phyloP scores from a whole-genome alignment of 164 flowering plant species.

The Stephania yunnanensis region DNA sequence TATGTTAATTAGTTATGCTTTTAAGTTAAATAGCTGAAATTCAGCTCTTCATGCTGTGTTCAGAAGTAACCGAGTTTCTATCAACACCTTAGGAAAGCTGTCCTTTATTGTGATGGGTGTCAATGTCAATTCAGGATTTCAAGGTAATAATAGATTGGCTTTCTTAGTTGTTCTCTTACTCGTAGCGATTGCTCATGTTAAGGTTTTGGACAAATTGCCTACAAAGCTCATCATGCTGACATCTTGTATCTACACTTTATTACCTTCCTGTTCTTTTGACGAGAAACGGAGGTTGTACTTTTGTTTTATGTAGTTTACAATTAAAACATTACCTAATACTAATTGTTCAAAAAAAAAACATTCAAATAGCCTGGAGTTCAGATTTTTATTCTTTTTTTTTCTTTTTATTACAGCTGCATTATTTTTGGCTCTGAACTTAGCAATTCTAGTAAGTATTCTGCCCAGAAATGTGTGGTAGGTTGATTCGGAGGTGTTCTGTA shows the following conservation, averaged over 20 bases:
- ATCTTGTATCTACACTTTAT: neutral
- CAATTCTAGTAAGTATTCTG: no score
- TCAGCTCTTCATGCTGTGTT: slow-evolving; percentile 6
- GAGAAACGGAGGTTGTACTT: no score
- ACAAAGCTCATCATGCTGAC: neutral
- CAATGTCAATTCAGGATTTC: slow-evolving; percentile 62
- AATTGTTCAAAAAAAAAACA: no score
- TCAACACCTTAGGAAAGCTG: slow-evolving; percentile 75
- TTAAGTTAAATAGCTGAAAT: neutral
- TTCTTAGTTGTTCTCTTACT: neutral
- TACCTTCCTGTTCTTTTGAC: no score
- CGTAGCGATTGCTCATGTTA: neutral
- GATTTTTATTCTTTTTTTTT: neutral
- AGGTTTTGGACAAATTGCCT: neutral
- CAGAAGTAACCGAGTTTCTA: slow-evolving; percentile 70
- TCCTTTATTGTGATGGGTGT: slow-evolving; percentile 76
- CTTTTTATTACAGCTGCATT: neutral
- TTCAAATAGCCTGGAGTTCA: neutral
- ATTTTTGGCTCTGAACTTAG: neutral
- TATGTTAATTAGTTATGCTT: neutral
- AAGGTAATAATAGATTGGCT: slow-evolving; percentile 42
- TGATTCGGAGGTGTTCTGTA: neutral
- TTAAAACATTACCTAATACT: no score
- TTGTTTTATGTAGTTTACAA: no score
- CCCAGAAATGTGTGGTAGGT: neutral